Evolutionary conservation across 208 protist genomes (phyloP), one percentile per base, ranked within the genome.

Genomic region (Tritrichomonas musculus): DNA sequence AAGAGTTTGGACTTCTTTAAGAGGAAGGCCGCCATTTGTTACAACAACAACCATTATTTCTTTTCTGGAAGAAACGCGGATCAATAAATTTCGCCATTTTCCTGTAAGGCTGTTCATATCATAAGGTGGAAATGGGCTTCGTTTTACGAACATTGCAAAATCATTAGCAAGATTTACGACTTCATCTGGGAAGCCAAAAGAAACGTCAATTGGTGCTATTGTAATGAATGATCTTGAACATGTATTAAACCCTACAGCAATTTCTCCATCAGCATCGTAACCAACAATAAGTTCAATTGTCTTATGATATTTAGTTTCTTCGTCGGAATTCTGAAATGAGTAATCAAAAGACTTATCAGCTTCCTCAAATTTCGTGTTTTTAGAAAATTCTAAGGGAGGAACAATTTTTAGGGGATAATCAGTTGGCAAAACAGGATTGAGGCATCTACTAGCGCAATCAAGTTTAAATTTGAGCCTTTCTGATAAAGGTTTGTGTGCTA

Each of bases 21-120:
- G 73, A n/a, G 73, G 73, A n/a, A 82, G 39, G 49, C 73, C 73
- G 27, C 77, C 77, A 57, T 88, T 39, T 33, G 77, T 88, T 25
- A 47, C 77, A 39, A 88, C 36, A 1, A 33, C 27, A 27, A 88
- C 14, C 47, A 88, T 53, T 30, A 57, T 36, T 55, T 50, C 47
- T 0, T 4, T 4, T 20, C 27, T 57, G 33, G 77, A 88, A 11
- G 41, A 39, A 88, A 88, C 27, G 11, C 77, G 20, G 1, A 88
- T 88, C 0, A 20, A 39, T 39, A 88, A 13, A 41, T 33, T 57
- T 49, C 25, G 33, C 77, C 77, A 88, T 57, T 53, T 88, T 39
- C 77, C 77, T 39, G 77, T 88, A 27, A 13, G 27, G 39, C 25
- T 44, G 30, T 57, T 36, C 5, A 33, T 33, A 57, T 88, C 77